phyloP scores from a whole-genome alignment of 2,329 filamentous ascomycete genomes.

The Curvularia verruculosa region DNA sequence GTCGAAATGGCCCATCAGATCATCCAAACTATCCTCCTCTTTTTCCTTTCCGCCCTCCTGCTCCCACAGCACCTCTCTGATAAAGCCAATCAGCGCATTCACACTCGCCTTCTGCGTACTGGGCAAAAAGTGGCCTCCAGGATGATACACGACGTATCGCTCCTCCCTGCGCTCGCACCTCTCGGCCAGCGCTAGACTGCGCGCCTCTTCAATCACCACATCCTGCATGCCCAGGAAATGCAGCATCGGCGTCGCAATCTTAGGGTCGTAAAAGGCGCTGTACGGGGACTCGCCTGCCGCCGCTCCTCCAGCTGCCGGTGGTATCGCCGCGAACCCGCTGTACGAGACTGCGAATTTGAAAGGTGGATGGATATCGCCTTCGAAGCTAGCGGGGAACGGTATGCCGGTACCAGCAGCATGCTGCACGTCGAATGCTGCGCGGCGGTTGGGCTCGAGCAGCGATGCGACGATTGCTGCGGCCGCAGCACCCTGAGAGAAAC shows the following conservation, averaged over 20 bases:
- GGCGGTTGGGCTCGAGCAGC: slow-evolving; percentile 66
- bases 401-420: slow-evolving; percentile 52
- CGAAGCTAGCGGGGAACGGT: slow-evolving; percentile 57
- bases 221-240: slow-evolving; percentile 86
- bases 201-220: slow-evolving; percentile 81
- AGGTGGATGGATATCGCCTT: slow-evolving; percentile 56
- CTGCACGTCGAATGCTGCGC: slow-evolving; percentile 56
- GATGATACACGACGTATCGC: slow-evolving; percentile 69
- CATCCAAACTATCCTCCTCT: slow-evolving; percentile 64
- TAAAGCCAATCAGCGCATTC: slow-evolving; percentile 75
- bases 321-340: slow-evolving; percentile 73
- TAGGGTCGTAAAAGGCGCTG: slow-evolving; percentile 73
- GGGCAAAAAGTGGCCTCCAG: slow-evolving; percentile 89
- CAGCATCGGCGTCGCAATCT: slow-evolving; percentile 76
- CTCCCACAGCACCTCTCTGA: slow-evolving; percentile 60
- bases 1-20: slow-evolving; percentile 72
- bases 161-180: slow-evolving; percentile 62
- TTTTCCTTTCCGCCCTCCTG: slow-evolving; percentile 41
- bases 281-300: slow-evolving; percentile 61
- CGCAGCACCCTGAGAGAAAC: slow-evolving; percentile 54
- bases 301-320: background rate
- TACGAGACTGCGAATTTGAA: slow-evolving; percentile 77
- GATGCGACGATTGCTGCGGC: slow-evolving; percentile 74
- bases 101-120: slow-evolving; percentile 78
- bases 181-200: slow-evolving; percentile 71